Evolutionary conservation across 371 early-diverging fungal species (phyloP).

Genomic region (Smittium culicis): DNA sequence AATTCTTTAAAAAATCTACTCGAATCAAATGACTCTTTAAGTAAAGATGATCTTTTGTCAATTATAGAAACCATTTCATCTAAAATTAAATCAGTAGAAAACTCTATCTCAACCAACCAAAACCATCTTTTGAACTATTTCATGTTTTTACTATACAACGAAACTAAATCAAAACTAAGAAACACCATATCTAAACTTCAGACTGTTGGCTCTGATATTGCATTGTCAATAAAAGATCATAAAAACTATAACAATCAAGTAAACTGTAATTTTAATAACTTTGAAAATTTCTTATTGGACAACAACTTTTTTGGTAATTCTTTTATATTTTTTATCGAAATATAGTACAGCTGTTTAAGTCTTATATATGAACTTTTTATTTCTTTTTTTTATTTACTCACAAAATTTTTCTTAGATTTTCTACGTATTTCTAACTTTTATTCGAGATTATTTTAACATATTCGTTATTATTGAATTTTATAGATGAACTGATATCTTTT

Average conservation of each 20-base stretch:
- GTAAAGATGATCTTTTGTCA: not conserved
- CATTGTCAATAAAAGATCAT: conserved; percentile 38
- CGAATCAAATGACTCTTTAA: no score
- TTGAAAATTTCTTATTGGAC: no score
- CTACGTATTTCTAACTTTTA: no score
- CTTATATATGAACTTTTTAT: no score
- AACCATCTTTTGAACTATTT: not conserved
- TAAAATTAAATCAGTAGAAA: conserved; percentile 7
- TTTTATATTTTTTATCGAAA: no score
- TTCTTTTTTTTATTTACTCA: no score
- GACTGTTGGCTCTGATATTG: conserved; percentile 35
- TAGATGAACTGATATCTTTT: not conserved
- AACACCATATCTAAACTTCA: conserved; percentile 43
- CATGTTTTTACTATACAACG: conserved; percentile 20
- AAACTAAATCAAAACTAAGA: conserved; percentile 38
- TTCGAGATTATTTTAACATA: not conserved
- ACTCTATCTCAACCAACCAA: not conserved
- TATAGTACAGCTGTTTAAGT: no score
- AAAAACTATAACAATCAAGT: conserved; percentile 20
- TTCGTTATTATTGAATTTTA: conserved; percentile 6
- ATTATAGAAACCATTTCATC: not conserved
- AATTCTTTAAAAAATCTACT: no score
- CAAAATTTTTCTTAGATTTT: no score
- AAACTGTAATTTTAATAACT: no score
- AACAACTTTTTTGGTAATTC: no score